A percentile compares a stretch with the other conserved stretches of the same genome.
phyloP scores from a whole-genome alignment of 1,139 yeast species.

The Sugiyamaella paludigena region DNA sequence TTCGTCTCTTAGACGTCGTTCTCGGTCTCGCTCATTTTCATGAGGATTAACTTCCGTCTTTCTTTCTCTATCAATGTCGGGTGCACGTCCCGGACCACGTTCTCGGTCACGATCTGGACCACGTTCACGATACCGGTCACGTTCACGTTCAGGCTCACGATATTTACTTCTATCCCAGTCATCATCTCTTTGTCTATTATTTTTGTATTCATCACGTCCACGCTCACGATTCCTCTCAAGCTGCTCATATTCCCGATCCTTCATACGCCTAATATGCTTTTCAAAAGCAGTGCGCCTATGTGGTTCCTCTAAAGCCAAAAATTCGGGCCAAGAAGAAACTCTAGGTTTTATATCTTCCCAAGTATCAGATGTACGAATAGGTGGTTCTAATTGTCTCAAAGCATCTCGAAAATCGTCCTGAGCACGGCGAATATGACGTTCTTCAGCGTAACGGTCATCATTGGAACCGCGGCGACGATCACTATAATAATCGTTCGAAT shows the following conservation, averaged over 20 bases:
- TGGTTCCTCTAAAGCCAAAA: conserved; percentile 38
- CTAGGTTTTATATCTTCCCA: conserved; percentile 42
- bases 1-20: conserved; percentile 19
- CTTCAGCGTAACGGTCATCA: conserved; percentile 35
- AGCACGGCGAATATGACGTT: conserved; percentile 37
- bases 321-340: conserved; percentile 38
- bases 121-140: conserved; percentile 9
- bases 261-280: conserved; percentile 30
- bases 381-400: conserved; percentile 39
- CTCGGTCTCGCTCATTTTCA: conserved; percentile 11
- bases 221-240: background rate
- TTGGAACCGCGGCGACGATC: conserved; percentile 13
- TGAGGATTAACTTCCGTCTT: background rate
- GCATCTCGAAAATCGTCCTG: conserved; percentile 41
- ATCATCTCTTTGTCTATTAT: too few relatives aligned
- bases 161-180: conserved; percentile 11
- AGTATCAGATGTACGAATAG: conserved; percentile 31
- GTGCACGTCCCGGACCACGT: conserved; percentile 4
- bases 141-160: conserved; percentile 4
- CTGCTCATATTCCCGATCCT: conserved; percentile 15
- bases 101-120: conserved; percentile 17
- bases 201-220: background rate
- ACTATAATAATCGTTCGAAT: too few relatives aligned
- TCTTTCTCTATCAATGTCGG: conserved; percentile 5
- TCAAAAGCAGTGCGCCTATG: conserved; percentile 39